phyloP scores from a whole-genome alignment of 179 eudicot species.

The Beta corolliflora region DNA sequence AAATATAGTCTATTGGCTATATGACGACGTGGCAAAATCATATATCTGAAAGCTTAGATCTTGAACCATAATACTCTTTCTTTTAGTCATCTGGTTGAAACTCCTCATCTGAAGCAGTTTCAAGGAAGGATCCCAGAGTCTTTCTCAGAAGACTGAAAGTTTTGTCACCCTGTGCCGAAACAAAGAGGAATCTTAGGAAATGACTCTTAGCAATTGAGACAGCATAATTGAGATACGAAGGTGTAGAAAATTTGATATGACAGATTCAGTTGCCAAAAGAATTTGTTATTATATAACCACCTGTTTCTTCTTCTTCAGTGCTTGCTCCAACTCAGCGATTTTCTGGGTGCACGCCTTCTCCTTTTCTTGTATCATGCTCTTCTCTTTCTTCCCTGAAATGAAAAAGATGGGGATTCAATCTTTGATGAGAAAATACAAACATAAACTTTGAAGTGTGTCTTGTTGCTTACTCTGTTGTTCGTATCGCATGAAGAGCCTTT shows the following conservation, averaged over 20 bases:
- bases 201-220: neutral
- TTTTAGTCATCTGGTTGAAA: conserved; percentile 62
- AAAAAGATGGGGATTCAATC: neutral
- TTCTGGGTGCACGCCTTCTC: conserved; percentile 67
- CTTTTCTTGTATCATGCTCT: conserved; percentile 62
- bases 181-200: neutral
- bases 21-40: neutral
- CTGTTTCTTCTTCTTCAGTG: conserved; percentile 91
- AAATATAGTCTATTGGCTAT: neutral
- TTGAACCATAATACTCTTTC: neutral
- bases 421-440: conserved; percentile 5
- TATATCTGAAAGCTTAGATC: neutral
- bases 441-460: neutral
- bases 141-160: conserved; percentile 86
- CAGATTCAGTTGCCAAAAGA: neutral
- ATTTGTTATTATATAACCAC: conserved; percentile 25
- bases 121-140: conserved; percentile 83
- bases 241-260: no score
- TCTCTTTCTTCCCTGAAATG: conserved; percentile 87
- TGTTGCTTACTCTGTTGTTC: conserved; percentile 75
- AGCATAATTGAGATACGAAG: neutral
- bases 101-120: conserved; percentile 77
- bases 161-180: conserved; percentile 58
- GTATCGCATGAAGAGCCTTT: conserved; percentile 65
- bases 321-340: conserved; percentile 71